A percentile compares a stretch with the other conserved stretches of the same genome.
phyloP scores from a whole-genome alignment of 129 eudicot genomes.

The Pittosporum tobira region DNA sequence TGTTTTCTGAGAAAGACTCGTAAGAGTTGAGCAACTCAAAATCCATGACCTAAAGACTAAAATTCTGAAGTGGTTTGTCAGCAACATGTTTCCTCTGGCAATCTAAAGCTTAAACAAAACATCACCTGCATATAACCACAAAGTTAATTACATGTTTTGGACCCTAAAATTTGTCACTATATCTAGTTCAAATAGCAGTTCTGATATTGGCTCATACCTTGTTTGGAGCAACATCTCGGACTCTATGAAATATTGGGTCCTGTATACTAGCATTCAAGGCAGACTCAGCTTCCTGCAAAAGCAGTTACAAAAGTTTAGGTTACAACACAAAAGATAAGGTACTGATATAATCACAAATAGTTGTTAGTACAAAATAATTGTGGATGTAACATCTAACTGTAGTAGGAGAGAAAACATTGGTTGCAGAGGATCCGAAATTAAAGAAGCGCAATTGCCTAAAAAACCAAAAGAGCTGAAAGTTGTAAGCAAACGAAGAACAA shows the following conservation, averaged over 20 bases:
- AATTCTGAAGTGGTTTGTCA: too few relatives aligned
- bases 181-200: background rate
- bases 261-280: slow-evolving; percentile 56
- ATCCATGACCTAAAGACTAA: too few relatives aligned
- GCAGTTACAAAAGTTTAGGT: slow-evolving; percentile 2
- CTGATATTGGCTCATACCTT: slow-evolving; percentile 47
- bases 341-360: background rate
- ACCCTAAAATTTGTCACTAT: background rate
- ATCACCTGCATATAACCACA: slow-evolving; percentile 66
- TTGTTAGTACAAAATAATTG: too few relatives aligned
- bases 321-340: background rate
- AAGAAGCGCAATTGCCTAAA: background rate
- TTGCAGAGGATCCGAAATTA: background rate
- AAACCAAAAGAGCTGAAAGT: background rate
- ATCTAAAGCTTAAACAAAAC: slow-evolving; percentile 86
- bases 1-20: too few relatives aligned
- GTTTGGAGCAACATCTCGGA: slow-evolving; percentile 99
- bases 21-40: too few relatives aligned
- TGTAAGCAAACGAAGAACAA: too few relatives aligned
- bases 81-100: slow-evolving; percentile 82
- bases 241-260: slow-evolving; percentile 73
- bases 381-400: background rate
- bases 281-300: slow-evolving; percentile 70
- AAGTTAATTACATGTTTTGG: background rate
- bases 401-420: background rate